Percentiles rank a stretch among this genome's conserved stretches.
phyloP scores from a whole-genome alignment of 805 yeast genomes.

The Lipomyces yamanashiensis region DNA sequence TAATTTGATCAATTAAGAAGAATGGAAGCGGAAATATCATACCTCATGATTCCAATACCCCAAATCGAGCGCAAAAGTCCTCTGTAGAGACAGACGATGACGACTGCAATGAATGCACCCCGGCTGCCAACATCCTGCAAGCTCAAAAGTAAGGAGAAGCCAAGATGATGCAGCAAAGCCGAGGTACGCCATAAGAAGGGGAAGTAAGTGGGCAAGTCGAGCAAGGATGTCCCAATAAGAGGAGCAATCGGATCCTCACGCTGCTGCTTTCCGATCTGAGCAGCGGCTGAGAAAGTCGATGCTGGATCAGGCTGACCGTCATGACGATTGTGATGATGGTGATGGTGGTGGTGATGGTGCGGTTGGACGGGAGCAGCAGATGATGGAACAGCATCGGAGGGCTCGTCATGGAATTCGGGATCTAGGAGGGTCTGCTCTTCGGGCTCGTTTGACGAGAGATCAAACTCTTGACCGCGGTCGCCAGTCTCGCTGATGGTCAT shows the following conservation, averaged over 20 bases:
- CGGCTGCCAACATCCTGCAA: constrained; percentile 17
- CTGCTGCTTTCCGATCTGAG: constrained; percentile 28
- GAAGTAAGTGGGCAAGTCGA: constrained; percentile 33
- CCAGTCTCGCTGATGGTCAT: constrained; percentile 11
- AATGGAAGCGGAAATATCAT: neutral
- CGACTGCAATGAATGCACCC: constrained; percentile 12
- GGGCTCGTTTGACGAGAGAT: constrained; percentile 13
- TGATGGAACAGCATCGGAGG: neutral
- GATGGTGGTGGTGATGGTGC: constrained; percentile 27
- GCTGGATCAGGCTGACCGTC: constrained; percentile 26
- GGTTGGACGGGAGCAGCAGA: neutral
- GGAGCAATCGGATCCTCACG: constrained; percentile 35
- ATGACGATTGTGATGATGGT: constrained; percentile 25
- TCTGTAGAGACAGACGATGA: constrained; percentile 27
- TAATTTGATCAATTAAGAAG: neutral
- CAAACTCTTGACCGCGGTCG: constrained; percentile 23
- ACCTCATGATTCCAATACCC: constrained; percentile 37
- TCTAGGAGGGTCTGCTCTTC: constrained; percentile 10
- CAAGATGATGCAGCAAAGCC: constrained; percentile 31
- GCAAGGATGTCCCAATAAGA: constrained; percentile 31
- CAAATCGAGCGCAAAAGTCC: constrained; percentile 31
- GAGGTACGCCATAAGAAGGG: constrained; percentile 35
- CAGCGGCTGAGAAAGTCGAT: constrained; percentile 30
- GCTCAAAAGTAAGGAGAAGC: constrained; percentile 31
- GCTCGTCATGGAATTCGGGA: constrained; percentile 14